Evolutionary conservation across 2,329 filamentous ascomycete genomes (phyloP), one percentile per base, ranked within the genome.

Genomic region (Incumbomyces lentus): DNA sequence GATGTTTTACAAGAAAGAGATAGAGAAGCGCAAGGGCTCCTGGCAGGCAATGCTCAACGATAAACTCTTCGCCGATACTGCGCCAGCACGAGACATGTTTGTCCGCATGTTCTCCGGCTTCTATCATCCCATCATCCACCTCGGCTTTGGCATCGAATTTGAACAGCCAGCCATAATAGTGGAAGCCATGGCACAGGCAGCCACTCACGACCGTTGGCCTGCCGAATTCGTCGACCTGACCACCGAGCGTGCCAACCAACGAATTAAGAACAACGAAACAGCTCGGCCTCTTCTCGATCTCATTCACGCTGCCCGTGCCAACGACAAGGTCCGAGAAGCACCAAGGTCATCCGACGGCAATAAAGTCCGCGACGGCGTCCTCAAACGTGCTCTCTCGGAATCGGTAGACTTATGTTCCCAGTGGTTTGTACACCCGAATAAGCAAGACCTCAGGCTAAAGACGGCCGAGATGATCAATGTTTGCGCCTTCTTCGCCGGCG

Each of bases 111-210:
- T 78, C 58, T 75, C 73, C 13, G 81, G 81, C 1, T 74, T 86
- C 53, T 58, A 85, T 6, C 85, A 92, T 58, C 84, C 86, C 3
- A 67, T 89, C 22, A 87, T 93, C 51, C 84, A 92, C 62, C 72
- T 90, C n/a, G 83, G 85, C 49, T 88, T 85, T 58, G 86, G 84
- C 10, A 61, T 93, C 31, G 86, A 92, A 59, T 90, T 85, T 69
- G 57, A 71, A 4, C 84, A 89, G 60, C 84, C 84, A 1, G 81
- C 80, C 29, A 78, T 92, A 50, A 73, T 93, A 16, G 84, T 85
- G 6, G 78, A 87, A 65, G 86, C 71, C 1, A 73, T 93, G 6
- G 84, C 86, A 1, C 82, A 89, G 66, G 73, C 82, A 1, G 76
- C 81, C 8, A 76, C 83, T 2, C 84, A 90, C 58, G 63, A 70